phyloP scores from a whole-genome alignment of 2,329 filamentous ascomycete species.

The Aspergillaceae sp. region DNA sequence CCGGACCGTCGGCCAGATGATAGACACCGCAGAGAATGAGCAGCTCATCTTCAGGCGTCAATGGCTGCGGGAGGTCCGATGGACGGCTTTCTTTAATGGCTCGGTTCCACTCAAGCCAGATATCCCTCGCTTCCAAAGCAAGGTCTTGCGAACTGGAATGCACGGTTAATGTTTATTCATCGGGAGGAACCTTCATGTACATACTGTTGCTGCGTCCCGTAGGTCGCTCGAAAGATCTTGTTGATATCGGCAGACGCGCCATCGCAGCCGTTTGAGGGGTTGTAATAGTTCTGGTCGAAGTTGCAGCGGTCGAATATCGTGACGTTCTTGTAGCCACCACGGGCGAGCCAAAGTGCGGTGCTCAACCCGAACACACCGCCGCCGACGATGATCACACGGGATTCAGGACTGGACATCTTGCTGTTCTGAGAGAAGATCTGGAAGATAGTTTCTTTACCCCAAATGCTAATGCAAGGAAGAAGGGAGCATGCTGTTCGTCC shows the following conservation, averaged over 20 bases:
- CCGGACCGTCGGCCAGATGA: conserved; percentile 8
- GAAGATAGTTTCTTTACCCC: too few relatives aligned
- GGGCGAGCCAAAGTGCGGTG: conserved; percentile 28
- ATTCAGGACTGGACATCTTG: conserved; percentile 7
- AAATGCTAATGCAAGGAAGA: too few relatives aligned
- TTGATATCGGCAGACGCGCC: conserved; percentile 34
- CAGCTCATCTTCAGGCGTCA: conserved; percentile 14
- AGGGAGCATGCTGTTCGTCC: too few relatives aligned
- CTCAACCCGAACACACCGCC: conserved; percentile 46
- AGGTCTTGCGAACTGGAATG: conserved; percentile 16
- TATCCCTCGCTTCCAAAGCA: conserved; percentile 22
- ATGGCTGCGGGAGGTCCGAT: conserved; percentile 12
- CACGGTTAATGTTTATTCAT: neutral
- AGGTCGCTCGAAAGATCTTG: conserved; percentile 40
- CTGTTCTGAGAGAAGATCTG: neutral
- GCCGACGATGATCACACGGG: conserved; percentile 37
- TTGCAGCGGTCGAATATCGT: conserved; percentile 36
- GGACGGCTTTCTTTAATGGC: conserved; percentile 6
- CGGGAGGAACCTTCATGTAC: neutral
- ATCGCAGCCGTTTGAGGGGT: conserved; percentile 1
- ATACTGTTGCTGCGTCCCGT: conserved; percentile 1
- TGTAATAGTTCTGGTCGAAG: conserved; percentile 4
- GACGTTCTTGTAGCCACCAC: conserved; percentile 38
- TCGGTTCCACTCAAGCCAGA: conserved; percentile 23
- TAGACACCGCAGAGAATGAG: conserved; percentile 11